A percentile compares a stretch with the other conserved stretches of the same genome.
Evolutionary conservation across 1,284 basidiomycete genomes (phyloP).

Genomic region (Apiotrichum laibachii): DNA sequence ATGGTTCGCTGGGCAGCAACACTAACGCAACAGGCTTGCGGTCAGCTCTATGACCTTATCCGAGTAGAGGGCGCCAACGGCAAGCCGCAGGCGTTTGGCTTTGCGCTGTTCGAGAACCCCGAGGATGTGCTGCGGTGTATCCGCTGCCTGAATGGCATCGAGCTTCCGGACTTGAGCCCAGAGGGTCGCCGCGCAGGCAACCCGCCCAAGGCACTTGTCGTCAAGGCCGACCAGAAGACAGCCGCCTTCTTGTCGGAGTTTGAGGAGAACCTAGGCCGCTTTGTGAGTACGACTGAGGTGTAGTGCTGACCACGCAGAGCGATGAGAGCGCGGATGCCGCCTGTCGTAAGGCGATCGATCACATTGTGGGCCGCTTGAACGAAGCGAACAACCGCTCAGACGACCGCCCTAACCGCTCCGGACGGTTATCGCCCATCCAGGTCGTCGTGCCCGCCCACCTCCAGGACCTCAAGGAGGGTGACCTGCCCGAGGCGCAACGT

Average conservation of each 20-base stretch:
- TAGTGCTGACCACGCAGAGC: constrained; percentile 27
- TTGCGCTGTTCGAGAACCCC: constrained; percentile 86
- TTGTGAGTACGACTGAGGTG: constrained; percentile 56
- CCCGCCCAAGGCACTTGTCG: constrained; percentile 79
- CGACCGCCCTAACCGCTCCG: constrained; percentile 1
- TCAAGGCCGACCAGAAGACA: constrained; percentile 93
- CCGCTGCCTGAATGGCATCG: constrained; percentile 73
- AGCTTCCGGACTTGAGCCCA: constrained; percentile 75
- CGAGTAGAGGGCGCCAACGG: constrained; percentile 82
- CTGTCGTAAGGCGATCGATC: constrained; percentile 43
- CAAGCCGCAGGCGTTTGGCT: constrained; percentile 92
- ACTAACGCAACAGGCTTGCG: constrained; percentile 67
- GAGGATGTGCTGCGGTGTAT: constrained; percentile 81
- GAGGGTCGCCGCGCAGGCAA: constrained; percentile 60
- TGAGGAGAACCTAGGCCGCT: constrained; percentile 69
- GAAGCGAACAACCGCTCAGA: constrained; percentile 39
- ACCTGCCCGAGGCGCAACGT: constrained; percentile 91
- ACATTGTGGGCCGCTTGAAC: constrained; percentile 46
- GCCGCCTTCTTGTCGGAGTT: constrained; percentile 80
- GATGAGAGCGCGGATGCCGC: constrained; percentile 49
- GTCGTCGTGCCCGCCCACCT: constrained; percentile 85
- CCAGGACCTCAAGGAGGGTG: constrained; percentile 89
- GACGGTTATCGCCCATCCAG: constrained; percentile 35
- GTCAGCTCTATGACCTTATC: constrained; percentile 80
- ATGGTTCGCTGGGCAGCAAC: no score